Percentiles rank a stretch among this genome's conserved stretches.
phyloP scores from a whole-genome alignment of 257 asterid genomes.

The Solanum pinnatisectum region DNA sequence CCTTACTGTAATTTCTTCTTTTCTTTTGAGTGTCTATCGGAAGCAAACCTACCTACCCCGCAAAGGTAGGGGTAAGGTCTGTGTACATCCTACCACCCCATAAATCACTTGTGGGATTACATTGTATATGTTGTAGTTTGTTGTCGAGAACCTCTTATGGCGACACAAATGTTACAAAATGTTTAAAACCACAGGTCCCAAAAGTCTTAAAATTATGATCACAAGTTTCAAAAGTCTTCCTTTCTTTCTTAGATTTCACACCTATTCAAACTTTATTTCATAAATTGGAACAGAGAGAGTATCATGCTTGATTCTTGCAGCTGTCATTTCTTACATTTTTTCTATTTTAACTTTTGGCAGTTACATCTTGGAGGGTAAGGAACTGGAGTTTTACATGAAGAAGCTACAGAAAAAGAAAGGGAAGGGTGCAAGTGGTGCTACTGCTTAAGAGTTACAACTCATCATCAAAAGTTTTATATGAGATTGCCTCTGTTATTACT shows the following conservation, averaged over 20 bases:
- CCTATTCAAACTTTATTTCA: background rate
- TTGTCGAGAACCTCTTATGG: background rate
- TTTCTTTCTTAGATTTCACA: background rate
- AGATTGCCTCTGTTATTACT: background rate
- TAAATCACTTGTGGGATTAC: background rate
- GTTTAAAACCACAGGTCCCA: background rate
- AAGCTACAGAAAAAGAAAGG: constrained; percentile 31
- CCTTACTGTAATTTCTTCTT: background rate
- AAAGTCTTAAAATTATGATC: background rate
- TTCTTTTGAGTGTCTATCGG: background rate
- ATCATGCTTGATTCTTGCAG: background rate
- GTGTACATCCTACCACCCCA: background rate
- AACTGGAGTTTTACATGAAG: constrained; percentile 24
- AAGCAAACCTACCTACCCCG: background rate
- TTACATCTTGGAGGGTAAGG: constrained; percentile 30
- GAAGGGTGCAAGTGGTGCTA: constrained; percentile 22
- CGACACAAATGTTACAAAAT: background rate
- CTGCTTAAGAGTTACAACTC: background rate
- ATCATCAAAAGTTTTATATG: background rate
- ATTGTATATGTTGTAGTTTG: background rate
- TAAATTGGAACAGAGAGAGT: background rate
- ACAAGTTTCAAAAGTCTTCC: background rate
- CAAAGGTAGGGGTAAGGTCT: background rate
- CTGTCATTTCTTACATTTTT: background rate
- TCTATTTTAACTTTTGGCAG: constrained; percentile 1